Evolutionary conservation across 345 rosid genomes (phyloP).

Genomic region (Sisymbrium irio): DNA sequence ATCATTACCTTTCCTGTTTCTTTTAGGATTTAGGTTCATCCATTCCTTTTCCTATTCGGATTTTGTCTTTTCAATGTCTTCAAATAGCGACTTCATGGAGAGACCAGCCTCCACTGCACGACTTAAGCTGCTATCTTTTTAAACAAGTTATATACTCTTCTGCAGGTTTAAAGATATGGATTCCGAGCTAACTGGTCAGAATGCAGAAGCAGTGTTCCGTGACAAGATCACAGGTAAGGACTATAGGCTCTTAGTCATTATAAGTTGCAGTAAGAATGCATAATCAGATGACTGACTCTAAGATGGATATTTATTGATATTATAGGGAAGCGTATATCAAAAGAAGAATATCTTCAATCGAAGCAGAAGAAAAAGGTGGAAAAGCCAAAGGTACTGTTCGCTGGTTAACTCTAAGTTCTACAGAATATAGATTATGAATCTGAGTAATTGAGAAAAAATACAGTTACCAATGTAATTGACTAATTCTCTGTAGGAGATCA

Average conservation of each 20-base stretch:
- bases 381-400: constrained; percentile 65
- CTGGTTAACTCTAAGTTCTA: background rate
- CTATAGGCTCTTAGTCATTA: constrained; percentile 7
- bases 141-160: constrained; percentile 2
- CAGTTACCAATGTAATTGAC: background rate
- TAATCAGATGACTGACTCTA: constrained; percentile 11
- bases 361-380: constrained; percentile 56
- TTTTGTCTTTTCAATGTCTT: constrained; percentile 12
- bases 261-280: background rate
- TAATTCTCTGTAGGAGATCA: constrained; percentile 54
- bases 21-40: background rate
- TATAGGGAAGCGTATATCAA: constrained; percentile 70
- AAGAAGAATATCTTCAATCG: constrained; percentile 62
- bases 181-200: constrained; percentile 67
- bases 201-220: constrained; percentile 84
- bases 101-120: background rate
- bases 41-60: background rate
- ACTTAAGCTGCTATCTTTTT: background rate
- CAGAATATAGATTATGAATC: background rate
- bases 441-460: background rate
- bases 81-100: background rate
- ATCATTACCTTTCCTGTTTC: background rate
- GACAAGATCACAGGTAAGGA: constrained; percentile 70
- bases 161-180: constrained; percentile 74
- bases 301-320: constrained; percentile 17